Evolutionary conservation across 2,329 filamentous ascomycete species (phyloP).

Genomic region (Ophiostoma tasmaniense): DNA sequence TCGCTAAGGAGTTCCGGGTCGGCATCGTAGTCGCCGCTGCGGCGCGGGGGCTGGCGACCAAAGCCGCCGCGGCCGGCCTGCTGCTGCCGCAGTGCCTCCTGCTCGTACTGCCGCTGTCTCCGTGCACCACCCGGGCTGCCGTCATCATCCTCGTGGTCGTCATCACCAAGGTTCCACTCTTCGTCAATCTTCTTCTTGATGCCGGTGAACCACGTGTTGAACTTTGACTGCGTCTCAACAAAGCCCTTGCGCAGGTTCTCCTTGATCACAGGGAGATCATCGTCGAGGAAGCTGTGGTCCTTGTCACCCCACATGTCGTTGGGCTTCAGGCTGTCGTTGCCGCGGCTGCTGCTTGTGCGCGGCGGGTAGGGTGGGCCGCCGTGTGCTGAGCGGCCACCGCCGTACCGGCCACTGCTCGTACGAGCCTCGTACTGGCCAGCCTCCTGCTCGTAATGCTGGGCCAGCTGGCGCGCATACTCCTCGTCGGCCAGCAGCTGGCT

Average conservation of each 20-base stretch:
- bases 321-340: conserved; percentile 39
- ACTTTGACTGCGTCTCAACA: conserved; percentile 81
- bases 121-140: conserved; percentile 3
- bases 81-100: conserved; percentile 7
- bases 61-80: conserved; percentile 22
- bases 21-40: conserved; percentile 89
- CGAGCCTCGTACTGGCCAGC: conserved; percentile 49
- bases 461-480: conserved; percentile 78
- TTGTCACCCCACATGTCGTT: conserved; percentile 56
- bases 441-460: conserved; percentile 71
- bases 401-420: conserved; percentile 30
- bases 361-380: conserved; percentile 24
- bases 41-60: conserved; percentile 41
- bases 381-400: conserved; percentile 12
- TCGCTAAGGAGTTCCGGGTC: conserved; percentile 85
- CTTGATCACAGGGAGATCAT: conserved; percentile 86
- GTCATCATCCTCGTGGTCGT: conserved; percentile 30
- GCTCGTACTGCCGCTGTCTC: background rate
- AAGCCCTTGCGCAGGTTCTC: conserved; percentile 94
- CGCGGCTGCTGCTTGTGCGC: conserved; percentile 33
- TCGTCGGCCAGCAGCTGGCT: conserved; percentile 87
- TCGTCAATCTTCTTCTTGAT: conserved; percentile 92
- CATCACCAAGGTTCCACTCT: conserved; percentile 65
- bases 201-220: conserved; percentile 86
- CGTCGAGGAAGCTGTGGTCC: conserved; percentile 88